Evolutionary conservation across 192 early-diverging fungal species (phyloP), one percentile per base, ranked within the genome.

Genomic region (Powellomyces hirtus): DNA sequence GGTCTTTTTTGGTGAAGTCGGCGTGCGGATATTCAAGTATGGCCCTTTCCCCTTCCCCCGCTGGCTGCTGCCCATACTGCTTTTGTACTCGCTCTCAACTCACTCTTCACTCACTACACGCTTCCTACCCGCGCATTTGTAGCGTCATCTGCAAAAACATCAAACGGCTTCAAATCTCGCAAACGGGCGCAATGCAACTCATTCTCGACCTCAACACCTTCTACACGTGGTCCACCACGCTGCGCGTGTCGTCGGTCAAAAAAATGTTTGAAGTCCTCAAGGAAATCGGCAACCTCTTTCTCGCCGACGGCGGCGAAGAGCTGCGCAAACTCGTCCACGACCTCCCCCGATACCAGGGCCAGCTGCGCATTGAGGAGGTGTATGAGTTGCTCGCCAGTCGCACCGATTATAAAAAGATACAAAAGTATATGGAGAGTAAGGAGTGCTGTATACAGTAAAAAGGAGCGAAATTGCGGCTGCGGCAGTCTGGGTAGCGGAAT

Each of bases 1-100:
- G 61, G 89, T 98, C 36, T 95, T 95, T 76, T 86, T 92, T 56
- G 89, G 88, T 65, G 96, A 98, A 74, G 83, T 97, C 56, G 93
- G 89, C 40, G 70, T 87, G 27, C 84, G 96, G 45, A 77, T 98
- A 59, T 98, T 94, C 80, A 87, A 89, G 91, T 92, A 84, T 75
- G 79, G 72, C 10, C 5, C 42, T 49, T 49, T 49, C 46, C n/a
- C n/a, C 18, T 0, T n/a, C 44, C 1, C 44, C 22, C 44, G 44
- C 1, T 16, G 0, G 44, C 1, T 45, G 0, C n/a, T n/a, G n/a
- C n/a, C n/a, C 16, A 0, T 33, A 1, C 49, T 1, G 14, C 31
- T 8, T 45, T 49, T 4, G 7, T 27, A 51, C 20, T 45, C 44
- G 30, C 49, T 34, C 33, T 22, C 62, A 4, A 11, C 8, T n/a